These are phyloP conservation scores for Coemansia sp. DNA, from an alignment of 192 early-diverging fungal genomes.

Conservation along the genomic window DNA sequence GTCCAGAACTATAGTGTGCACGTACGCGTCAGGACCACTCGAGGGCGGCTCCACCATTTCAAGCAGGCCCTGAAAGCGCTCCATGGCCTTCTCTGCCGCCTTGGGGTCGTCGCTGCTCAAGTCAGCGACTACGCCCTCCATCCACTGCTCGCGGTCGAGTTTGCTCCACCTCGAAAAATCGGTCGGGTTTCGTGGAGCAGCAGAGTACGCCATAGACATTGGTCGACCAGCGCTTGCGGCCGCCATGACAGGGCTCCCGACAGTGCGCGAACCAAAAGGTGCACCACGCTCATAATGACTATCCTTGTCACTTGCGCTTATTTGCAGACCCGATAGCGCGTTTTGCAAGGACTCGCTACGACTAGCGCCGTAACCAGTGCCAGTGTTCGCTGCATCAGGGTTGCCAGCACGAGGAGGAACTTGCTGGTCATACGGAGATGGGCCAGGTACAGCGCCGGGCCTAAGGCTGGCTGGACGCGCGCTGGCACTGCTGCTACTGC, in stretches of 20 bases:
- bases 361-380: constrained; percentile 36
- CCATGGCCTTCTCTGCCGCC: constrained; percentile 32
- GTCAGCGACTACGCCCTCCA: constrained; percentile 29
- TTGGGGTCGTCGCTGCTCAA: constrained; percentile 34
- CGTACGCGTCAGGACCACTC: background rate
- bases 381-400: constrained; percentile 16
- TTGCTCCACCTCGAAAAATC: constrained; percentile 36
- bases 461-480: background rate
- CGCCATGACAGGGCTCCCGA: constrained; percentile 9
- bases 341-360: constrained; percentile 16
- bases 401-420: constrained; percentile 4
- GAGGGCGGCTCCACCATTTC: background rate
- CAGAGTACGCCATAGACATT: constrained; percentile 7
- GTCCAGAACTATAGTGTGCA: constrained; percentile 12
- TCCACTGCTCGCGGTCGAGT: constrained; percentile 36
- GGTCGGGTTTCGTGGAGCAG: background rate
- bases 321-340: constrained; percentile 15
- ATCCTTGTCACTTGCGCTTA: background rate
- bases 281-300: background rate
- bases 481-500: constrained; percentile 1
- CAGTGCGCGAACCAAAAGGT: background rate
- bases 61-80: constrained; percentile 24
- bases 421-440: constrained; percentile 3
- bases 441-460: background rate
- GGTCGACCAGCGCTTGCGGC: background rate